These are phyloP conservation scores for Coemansia sp. DNA, from an alignment of 192 early-diverging fungal species.

Conservation along the genomic window DNA sequence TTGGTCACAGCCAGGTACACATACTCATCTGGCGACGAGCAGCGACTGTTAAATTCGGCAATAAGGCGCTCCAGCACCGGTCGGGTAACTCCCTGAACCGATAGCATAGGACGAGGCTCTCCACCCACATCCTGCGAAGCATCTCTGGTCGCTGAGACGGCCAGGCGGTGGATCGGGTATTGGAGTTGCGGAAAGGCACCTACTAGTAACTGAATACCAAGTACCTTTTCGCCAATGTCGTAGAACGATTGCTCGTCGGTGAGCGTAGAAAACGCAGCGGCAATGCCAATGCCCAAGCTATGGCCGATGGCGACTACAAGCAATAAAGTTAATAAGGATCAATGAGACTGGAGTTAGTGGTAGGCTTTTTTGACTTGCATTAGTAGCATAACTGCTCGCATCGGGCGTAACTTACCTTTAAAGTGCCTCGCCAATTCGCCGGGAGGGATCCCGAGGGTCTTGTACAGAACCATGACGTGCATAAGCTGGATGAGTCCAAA, in stretches of 20 bases:
- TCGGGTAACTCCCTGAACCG: slow-evolving; percentile 20
- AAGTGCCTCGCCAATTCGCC: slow-evolving; percentile 36
- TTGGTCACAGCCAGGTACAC: slow-evolving; percentile 38
- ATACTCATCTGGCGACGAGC: neutral
- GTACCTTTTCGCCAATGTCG: slow-evolving; percentile 72
- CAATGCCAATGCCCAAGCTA: slow-evolving; percentile 87
- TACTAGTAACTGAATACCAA: slow-evolving; percentile 81
- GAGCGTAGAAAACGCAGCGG: slow-evolving; percentile 81
- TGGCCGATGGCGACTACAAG: slow-evolving; percentile 73
- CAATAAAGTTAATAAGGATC: neutral
- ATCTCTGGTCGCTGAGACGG: neutral
- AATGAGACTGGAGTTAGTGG: neutral
- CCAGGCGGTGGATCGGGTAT: slow-evolving; percentile 19
- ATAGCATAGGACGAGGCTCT: slow-evolving; percentile 19
- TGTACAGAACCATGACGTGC: slow-evolving; percentile 72
- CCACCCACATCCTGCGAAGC: neutral
- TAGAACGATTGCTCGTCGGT: slow-evolving; percentile 79
- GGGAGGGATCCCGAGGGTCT: slow-evolving; percentile 63
- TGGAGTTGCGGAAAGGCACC: slow-evolving; percentile 79
- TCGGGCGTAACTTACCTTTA: slow-evolving; percentile 25
- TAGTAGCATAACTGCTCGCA: neutral
- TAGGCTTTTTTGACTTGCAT: neutral
- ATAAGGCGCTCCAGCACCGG: slow-evolving; percentile 13
- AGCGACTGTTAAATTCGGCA: slow-evolving; percentile 18
- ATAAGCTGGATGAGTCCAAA: slow-evolving; percentile 88